Evolutionary conservation across 257 asterid genomes (phyloP), one percentile per base, ranked within the genome.

Genomic region (Jasminum sambac): DNA sequence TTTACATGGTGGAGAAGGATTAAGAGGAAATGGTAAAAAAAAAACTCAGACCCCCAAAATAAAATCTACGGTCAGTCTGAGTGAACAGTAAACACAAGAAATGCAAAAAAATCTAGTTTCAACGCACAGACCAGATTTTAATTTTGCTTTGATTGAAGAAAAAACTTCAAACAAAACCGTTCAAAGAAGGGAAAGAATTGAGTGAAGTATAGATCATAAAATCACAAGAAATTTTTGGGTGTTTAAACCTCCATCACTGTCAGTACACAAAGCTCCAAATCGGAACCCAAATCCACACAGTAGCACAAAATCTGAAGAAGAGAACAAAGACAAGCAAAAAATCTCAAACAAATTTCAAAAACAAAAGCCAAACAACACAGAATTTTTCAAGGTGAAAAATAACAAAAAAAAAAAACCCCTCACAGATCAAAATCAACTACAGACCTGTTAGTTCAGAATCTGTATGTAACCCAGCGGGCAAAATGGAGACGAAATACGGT

Each of bases 41-140:
- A 67, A 77, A 77, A 41, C 64, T 78, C 72, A 76, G 50, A 66
- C 62, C 66, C 66, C 75, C 72, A 70, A 86, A 79, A 63, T 70
- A 77, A 78, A 77, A 74, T 67, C 73, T 74, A 68, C 71, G 77
- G 73, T 81, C 66, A 34, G 80, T 71, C 80, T 67, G 55, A 73
- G 72, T 81, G 84, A 83, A 85, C 87, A 81, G 92, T 81, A 67
- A 64, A 64, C 64, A 41, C 5, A 50, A 36, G 39, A 62, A 60
- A 10, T 58, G 74, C 76, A 76, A 72, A 1, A 1, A 30, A 52
- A 67, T 66, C 70, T 39, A 63, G 66, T 67, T 71, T 59, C 39
- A 48, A 55, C 48, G 62, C 37, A 67, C 30, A 70, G 64, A 76
- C 80, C 84, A 82, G 84, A 85, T 81, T 83, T 78, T 30, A 30